phyloP scores from a whole-genome alignment of 768 basidiomycete species.

The Tephrocybe sp. region DNA sequence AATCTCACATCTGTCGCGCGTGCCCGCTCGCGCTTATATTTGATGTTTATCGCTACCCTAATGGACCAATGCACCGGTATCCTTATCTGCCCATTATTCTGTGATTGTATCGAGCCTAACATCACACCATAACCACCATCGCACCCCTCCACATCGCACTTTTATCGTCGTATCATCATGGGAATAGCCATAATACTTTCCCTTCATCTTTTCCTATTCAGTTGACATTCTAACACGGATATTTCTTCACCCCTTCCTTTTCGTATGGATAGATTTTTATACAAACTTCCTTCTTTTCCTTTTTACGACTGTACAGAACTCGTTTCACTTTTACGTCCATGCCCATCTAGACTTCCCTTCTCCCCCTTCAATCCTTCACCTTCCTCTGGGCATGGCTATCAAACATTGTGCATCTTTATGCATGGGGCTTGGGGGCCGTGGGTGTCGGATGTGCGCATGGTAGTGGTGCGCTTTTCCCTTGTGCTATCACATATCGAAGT shows the following conservation, averaged over 20 bases:
- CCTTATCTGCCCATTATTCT: neutral
- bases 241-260: neutral
- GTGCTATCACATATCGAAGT: conserved; percentile 1
- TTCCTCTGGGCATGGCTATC: neutral
- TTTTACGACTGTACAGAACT: too few species aligned
- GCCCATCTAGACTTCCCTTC: neutral
- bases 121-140: neutral
- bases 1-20: neutral
- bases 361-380: neutral
- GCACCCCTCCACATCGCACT: neutral
- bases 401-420: too few species aligned
- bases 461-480: neutral
- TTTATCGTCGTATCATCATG: neutral
- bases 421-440: neutral
- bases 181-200: neutral
- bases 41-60: conserved; percentile 10
- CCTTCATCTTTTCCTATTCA: neutral
- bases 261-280: neutral
- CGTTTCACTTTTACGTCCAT: neutral
- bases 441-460: neutral
- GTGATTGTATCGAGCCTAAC: neutral
- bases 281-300: neutral
- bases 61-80: conserved; percentile 12
- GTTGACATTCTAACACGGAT: neutral
- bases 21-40: neutral